A percentile compares a stretch with the other conserved stretches of the same genome.
These are phyloP conservation scores for Fusarium palustre DNA, from an alignment of 2,329 filamentous ascomycete species.

Conservation along the genomic window DNA sequence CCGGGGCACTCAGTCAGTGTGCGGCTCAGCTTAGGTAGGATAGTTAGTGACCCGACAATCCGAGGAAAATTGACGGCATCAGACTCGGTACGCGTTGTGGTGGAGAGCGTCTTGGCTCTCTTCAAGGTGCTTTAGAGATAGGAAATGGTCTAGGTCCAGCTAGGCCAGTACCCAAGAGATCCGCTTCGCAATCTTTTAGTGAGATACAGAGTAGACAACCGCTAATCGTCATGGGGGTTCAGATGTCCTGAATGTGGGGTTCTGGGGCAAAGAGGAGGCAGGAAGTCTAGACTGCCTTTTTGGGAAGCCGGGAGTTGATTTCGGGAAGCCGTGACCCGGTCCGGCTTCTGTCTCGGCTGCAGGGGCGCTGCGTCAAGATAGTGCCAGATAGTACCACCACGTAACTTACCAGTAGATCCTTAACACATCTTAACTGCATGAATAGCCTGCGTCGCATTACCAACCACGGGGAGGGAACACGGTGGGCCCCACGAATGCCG, in stretches of 20 bases:
- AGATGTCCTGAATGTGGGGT: conserved; percentile 41
- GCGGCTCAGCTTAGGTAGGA: conserved; percentile 10
- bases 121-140: background rate
- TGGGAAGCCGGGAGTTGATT: conserved; percentile 48
- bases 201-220: conserved; percentile 2
- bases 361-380: conserved; percentile 8
- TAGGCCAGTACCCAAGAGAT: conserved; percentile 11
- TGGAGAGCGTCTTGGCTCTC: conserved; percentile 21
- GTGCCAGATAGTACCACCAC: background rate
- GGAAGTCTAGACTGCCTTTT: conserved; percentile 37
- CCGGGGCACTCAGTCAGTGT: conserved; percentile 20
- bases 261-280: conserved; percentile 44
- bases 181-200: conserved; percentile 13
- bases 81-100: conserved; percentile 35
- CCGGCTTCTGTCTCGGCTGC: conserved; percentile 46
- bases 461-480: conserved; percentile 11
- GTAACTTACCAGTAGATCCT: background rate
- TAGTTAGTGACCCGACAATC: conserved; percentile 23
- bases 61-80: conserved; percentile 40
- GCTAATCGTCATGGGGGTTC: conserved; percentile 38
- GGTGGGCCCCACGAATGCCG: conserved; percentile 26
- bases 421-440: conserved; percentile 24
- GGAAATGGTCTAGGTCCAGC: conserved; percentile 5
- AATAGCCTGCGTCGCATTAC: background rate
- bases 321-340: conserved; percentile 44